phyloP scores from a whole-genome alignment of 139 green algal species.

The Auxenochlorella pyrenoidosa region DNA sequence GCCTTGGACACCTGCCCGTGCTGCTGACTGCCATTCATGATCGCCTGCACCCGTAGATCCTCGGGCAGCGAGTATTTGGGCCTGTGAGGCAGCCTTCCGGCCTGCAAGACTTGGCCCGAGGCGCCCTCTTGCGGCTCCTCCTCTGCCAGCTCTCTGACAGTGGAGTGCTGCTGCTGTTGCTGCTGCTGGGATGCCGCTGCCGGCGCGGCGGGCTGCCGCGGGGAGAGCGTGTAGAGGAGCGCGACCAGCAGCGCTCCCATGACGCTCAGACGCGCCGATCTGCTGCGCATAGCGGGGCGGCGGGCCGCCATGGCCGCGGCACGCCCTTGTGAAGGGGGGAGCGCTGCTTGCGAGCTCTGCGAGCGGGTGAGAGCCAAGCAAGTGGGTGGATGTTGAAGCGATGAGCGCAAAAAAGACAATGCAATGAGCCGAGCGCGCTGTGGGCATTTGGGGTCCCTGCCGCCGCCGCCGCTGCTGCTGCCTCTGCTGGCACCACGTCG shows the following conservation, averaged over 20 bases:
- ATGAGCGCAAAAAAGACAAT: background rate
- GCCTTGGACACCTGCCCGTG: constrained; percentile 15
- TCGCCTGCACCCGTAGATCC: background rate
- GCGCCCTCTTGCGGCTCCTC: background rate
- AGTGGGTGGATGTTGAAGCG: background rate
- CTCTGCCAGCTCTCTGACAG: background rate
- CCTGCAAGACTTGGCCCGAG: background rate
- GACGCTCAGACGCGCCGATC: background rate
- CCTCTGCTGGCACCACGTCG: too few species aligned
- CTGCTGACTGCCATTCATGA: constrained; percentile 12
- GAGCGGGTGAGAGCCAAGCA: background rate
- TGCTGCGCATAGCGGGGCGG: background rate
- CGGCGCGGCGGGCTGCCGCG: background rate
- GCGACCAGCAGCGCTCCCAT: background rate
- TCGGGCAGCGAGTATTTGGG: constrained; percentile 10
- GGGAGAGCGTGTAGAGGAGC: background rate
- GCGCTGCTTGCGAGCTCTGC: background rate
- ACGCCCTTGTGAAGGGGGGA: background rate
- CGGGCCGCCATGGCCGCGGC: background rate
- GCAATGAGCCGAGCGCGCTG: too few species aligned
- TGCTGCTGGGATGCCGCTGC: background rate
- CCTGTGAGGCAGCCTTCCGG: background rate
- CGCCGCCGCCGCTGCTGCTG: too few species aligned
- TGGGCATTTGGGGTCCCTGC: too few species aligned
- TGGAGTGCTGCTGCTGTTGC: background rate